A percentile compares a stretch with the other conserved stretches of the same genome.
These are phyloP conservation scores for Asparagopsis taxiformis DNA, from an alignment of 31 red algal species.

Conservation along the genomic window DNA sequence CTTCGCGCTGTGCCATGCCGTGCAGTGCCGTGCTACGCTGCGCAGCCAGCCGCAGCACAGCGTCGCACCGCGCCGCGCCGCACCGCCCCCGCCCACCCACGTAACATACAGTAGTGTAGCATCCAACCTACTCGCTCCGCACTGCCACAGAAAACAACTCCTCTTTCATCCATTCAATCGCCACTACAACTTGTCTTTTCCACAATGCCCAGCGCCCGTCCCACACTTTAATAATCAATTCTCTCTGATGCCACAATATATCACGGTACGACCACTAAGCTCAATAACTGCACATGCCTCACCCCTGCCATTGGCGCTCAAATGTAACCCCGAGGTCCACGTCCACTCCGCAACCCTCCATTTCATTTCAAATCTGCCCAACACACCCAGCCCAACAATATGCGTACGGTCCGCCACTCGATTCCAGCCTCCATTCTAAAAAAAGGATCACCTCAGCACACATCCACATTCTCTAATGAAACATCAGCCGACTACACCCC, in stretches of 20 bases:
- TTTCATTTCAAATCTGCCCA: neutral
- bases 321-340: neutral
- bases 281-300: neutral
- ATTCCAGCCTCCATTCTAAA: neutral
- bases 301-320: neutral
- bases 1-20: too few relatives aligned
- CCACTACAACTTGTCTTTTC: conserved; percentile 1
- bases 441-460: neutral
- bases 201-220: neutral
- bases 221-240: neutral
- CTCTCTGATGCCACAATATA: neutral
- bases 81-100: too few relatives aligned
- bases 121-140: too few relatives aligned
- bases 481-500: neutral
- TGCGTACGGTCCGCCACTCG: neutral
- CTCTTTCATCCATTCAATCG: too few relatives aligned
- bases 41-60: too few relatives aligned
- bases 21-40: too few relatives aligned
- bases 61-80: too few relatives aligned
- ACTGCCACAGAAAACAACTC: too few relatives aligned
- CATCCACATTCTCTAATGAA: neutral
- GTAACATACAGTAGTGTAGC: too few relatives aligned
- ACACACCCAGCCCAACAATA: neutral
- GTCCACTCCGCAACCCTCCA: neutral
- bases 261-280: neutral